These are phyloP conservation scores for Harringtonia aguacate DNA, from an alignment of 2,329 filamentous ascomycete genomes.

Conservation along the genomic window DNA sequence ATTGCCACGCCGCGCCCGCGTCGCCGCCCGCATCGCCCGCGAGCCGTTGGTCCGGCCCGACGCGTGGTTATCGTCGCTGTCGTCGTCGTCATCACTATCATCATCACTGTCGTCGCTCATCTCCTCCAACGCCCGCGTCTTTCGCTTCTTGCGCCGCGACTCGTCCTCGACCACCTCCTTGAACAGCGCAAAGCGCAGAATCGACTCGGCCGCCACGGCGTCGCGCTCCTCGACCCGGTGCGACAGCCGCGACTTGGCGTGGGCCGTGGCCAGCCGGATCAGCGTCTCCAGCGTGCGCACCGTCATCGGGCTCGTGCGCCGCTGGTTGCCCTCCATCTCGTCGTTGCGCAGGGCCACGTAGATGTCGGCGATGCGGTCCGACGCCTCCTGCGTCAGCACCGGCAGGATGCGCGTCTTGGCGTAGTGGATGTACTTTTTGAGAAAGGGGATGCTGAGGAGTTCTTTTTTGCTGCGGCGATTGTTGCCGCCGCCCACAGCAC, in stretches of 20 bases:
- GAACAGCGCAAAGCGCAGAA: constrained; percentile 90
- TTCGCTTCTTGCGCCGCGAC: constrained; percentile 74
- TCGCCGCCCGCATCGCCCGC: too few species aligned
- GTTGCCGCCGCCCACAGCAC: constrained; percentile 60
- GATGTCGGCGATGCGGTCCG: constrained; percentile 80
- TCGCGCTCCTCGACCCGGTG: constrained; percentile 84
- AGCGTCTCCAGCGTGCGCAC: constrained; percentile 94
- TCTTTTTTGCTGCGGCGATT: constrained; percentile 66
- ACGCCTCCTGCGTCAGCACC: constrained; percentile 78
- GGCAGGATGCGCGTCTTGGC: constrained; percentile 88
- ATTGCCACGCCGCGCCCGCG: constrained; percentile 14
- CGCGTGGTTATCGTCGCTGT: not conserved
- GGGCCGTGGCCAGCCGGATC: constrained; percentile 94
- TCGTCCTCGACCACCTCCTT: constrained; percentile 81
- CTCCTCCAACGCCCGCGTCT: constrained; percentile 44
- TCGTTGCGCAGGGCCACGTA: constrained; percentile 94
- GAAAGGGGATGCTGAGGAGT: constrained; percentile 90
- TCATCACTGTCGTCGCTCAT: constrained; percentile 48
- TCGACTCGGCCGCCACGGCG: constrained; percentile 75
- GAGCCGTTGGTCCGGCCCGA: too few species aligned
- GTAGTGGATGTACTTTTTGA: constrained; percentile 99
- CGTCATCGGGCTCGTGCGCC: constrained; percentile 88
- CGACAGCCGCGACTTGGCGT: constrained; percentile 85
- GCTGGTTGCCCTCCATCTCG: constrained; percentile 87
- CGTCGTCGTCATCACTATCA: constrained; percentile 43